Percentiles rank a stretch among this genome's conserved stretches.
These are phyloP conservation scores for Colletotrichum shisoi DNA, from an alignment of 2,329 filamentous ascomycete genomes.

Conservation along the genomic window DNA sequence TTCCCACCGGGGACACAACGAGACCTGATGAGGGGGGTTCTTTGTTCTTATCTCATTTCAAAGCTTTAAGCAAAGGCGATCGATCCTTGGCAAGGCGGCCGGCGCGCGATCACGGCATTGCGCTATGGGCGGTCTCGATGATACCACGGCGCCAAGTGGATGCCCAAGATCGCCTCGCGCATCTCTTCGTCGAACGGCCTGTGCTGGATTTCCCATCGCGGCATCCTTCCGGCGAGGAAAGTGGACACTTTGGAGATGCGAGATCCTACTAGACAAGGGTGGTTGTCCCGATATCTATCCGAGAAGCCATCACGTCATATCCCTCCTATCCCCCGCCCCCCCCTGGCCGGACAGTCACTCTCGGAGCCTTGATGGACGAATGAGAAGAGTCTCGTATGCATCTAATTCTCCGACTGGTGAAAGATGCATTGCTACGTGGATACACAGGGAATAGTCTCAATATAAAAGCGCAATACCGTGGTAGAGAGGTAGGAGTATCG, in stretches of 20 bases:
- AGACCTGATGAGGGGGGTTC: no score
- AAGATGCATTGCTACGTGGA: neutral
- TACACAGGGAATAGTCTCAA: neutral
- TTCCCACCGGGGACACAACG: neutral
- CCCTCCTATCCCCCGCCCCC: neutral
- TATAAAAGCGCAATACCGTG: neutral
- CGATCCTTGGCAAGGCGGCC: neutral
- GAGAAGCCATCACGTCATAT: slow-evolving; percentile 24
- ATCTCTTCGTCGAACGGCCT: neutral
- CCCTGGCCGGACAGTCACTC: neutral
- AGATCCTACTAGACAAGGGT: neutral
- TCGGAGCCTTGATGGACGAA: neutral
- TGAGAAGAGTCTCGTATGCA: neutral
- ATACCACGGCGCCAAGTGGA: slow-evolving; percentile 32
- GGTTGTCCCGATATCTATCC: slow-evolving; percentile 24
- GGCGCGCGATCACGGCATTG: slow-evolving; percentile 27
- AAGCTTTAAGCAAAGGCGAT: neutral
- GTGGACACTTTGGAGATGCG: slow-evolving; percentile 19
- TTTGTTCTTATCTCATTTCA: neutral
- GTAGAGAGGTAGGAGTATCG: no score
- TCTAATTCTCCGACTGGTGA: neutral
- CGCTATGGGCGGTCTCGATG: slow-evolving; percentile 32
- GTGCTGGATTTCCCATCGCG: slow-evolving; percentile 8
- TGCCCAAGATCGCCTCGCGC: neutral
- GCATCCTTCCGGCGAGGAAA: slow-evolving; percentile 3